Base-by-base conservation (phyloP, 129 eudicot species). In the Arctium minus region DNA sequence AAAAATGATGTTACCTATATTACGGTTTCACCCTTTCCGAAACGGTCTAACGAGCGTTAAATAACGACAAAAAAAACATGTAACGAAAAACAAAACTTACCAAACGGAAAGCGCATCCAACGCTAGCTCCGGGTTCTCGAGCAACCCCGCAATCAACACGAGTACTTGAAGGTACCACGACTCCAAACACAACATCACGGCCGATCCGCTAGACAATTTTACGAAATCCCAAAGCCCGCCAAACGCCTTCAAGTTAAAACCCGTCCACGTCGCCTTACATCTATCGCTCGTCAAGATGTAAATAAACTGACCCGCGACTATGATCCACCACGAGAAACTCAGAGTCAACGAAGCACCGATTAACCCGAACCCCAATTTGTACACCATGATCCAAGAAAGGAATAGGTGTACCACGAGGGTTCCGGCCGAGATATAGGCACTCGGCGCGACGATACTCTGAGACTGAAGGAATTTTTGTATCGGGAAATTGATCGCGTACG, bases 241-340 rank as follows among this genome's bases (percentile, higher is more conserved):
- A 9, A 91, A 83, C 0, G 97, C 97, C 82, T 91, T 89, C 67
- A 86, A 80, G 22, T 48, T 84, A 37, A 93, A 79, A 71, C 96
- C 97, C 0, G 81, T 88, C 97, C 96, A 93, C 18, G 93, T 91
- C 37, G 81, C 84, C 90, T 85, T 93, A 64, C 96, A 91, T 64
- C 46, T 85, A 13, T 88, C 86, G 32, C 95, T 89, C 74, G 2
- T 70, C 83, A 93, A 39, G 3, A 93, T 89, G 75, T 89, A 93
- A 73, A 83, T 83, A 68, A 89, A 65, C 56, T 91, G 97, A 2
- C 86, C 93, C 15, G 37, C 85, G 31, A 93, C 97, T 5, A 91
- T 91, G 30, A 93, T 87, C 93, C 97, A 93, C 97, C 97, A 93
- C 10, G 97, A 93, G 30, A 93, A 73, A 68, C 97, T 93, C 85